Percentiles rank a stretch among this genome's conserved stretches.
These are phyloP conservation scores for Ceraceosorus guamensis DNA, from an alignment of 1,284 basidiomycete species.

Conservation along the genomic window DNA sequence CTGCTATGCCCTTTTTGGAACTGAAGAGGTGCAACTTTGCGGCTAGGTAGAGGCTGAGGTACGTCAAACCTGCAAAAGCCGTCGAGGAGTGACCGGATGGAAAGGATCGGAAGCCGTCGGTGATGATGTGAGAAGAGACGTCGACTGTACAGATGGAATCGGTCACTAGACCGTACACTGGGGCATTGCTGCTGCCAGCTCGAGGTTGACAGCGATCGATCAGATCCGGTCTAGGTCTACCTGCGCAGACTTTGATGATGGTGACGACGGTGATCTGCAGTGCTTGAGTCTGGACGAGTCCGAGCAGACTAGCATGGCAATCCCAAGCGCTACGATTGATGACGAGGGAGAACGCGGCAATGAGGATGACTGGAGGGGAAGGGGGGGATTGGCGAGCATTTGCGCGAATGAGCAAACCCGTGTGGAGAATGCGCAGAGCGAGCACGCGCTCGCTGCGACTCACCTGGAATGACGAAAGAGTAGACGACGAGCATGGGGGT, in stretches of 20 bases:
- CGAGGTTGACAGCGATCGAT: slow-evolving; percentile 69
- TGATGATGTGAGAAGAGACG: slow-evolving; percentile 12
- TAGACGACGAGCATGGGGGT: slow-evolving; percentile 51
- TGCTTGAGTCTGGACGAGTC: slow-evolving; percentile 65
- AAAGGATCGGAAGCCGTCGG: slow-evolving; percentile 77
- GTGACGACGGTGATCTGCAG: slow-evolving; percentile 76
- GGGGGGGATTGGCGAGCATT: no score
- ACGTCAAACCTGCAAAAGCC: slow-evolving; percentile 85
- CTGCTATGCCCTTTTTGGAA: slow-evolving; percentile 63
- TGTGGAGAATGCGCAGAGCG: not conserved
- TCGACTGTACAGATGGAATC: slow-evolving; percentile 67
- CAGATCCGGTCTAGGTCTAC: slow-evolving; percentile 63
- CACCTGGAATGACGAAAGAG: slow-evolving; percentile 40
- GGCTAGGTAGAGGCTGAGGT: slow-evolving; percentile 67
- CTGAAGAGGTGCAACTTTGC: slow-evolving; percentile 91
- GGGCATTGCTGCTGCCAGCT: slow-evolving; percentile 57
- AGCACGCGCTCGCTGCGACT: not conserved
- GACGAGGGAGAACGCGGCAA: slow-evolving; percentile 60
- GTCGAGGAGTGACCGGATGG: slow-evolving; percentile 88
- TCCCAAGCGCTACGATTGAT: slow-evolving; percentile 79
- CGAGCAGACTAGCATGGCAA: slow-evolving; percentile 70
- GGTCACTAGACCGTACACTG: slow-evolving; percentile 63
- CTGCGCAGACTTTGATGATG: slow-evolving; percentile 70
- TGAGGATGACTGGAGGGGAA: slow-evolving; percentile 62
- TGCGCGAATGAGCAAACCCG: not conserved